These are phyloP conservation scores for Primulina tabacum DNA, from an alignment of 257 asterid species.

Conservation along the genomic window DNA sequence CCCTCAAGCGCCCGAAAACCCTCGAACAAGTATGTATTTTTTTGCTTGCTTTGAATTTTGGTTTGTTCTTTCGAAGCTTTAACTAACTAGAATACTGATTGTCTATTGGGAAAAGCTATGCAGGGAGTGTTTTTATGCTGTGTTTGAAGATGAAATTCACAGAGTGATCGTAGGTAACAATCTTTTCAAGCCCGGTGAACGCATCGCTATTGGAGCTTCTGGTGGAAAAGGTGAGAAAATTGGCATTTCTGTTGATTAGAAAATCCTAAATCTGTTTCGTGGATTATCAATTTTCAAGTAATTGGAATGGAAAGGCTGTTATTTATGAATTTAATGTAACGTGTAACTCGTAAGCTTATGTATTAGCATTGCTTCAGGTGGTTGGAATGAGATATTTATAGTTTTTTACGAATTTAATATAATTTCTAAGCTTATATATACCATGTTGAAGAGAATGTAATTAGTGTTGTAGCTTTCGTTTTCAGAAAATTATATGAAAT, in stretches of 20 bases:
- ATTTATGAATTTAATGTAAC: neutral
- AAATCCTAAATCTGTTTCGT: neutral
- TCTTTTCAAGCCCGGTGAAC: constrained; percentile 84
- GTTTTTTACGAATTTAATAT: no score
- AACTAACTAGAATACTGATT: neutral
- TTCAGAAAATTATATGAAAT: no score
- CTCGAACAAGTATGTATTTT: constrained; percentile 56
- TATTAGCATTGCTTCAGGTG: neutral
- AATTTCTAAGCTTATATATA: no score
- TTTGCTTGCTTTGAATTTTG: neutral
- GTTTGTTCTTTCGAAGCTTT: neutral
- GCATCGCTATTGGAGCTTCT: constrained; percentile 96
- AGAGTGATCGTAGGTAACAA: constrained; percentile 69
- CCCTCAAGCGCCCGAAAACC: constrained; percentile 94
- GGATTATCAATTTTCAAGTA: neutral
- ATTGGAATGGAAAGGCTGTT: neutral
- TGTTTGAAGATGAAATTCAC: constrained; percentile 89
- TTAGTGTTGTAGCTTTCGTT: neutral
- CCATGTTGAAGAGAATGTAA: neutral
- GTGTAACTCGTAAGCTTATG: no score
- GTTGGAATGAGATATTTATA: neutral
- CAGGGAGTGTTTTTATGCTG: constrained; percentile 81
- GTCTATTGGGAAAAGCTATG: constrained; percentile 47
- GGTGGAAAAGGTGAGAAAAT: constrained; percentile 87
- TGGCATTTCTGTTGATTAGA: neutral